Percentiles rank a stretch among this genome's conserved stretches.
These are phyloP conservation scores for Colletotrichum cuscutae DNA, from an alignment of 2,329 filamentous ascomycete species.

Conservation along the genomic window DNA sequence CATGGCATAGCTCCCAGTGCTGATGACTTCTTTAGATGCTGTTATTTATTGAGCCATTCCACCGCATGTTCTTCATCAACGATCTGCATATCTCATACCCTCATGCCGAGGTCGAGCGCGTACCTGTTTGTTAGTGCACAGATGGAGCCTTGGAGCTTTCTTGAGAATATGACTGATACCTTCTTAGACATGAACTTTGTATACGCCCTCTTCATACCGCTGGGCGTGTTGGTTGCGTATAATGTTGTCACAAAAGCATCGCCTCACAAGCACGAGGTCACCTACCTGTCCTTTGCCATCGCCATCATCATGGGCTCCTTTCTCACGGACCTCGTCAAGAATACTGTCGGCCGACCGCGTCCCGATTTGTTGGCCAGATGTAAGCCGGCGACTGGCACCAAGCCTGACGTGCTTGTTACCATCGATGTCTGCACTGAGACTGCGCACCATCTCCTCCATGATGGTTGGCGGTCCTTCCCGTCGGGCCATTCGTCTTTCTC, in stretches of 20 bases:
- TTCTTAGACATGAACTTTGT: constrained; percentile 75
- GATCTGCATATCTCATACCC: constrained; percentile 88
- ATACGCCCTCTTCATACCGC: constrained; percentile 80
- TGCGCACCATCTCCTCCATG: constrained; percentile 75
- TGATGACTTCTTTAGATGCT: constrained; percentile 63
- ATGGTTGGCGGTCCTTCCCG: constrained; percentile 87
- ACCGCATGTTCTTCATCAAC: constrained; percentile 92
- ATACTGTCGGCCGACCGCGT: constrained; percentile 80
- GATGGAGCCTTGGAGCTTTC: neutral
- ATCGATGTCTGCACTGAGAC: constrained; percentile 79
- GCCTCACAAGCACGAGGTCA: constrained; percentile 85
- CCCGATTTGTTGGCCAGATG: constrained; percentile 79
- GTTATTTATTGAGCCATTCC: constrained; percentile 83
- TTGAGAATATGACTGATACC: neutral
- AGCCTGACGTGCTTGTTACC: constrained; percentile 64
- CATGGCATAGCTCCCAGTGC: constrained; percentile 37
- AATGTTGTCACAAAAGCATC: constrained; percentile 70
- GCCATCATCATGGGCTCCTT: constrained; percentile 81
- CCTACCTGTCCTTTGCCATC: constrained; percentile 83
- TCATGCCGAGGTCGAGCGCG: constrained; percentile 84
- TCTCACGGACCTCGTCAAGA: constrained; percentile 92
- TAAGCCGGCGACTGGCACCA: constrained; percentile 68
- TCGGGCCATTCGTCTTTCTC: constrained; percentile 83
- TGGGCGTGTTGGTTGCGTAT: constrained; percentile 73
- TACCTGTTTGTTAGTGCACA: constrained; percentile 77